phyloP scores from a whole-genome alignment of 257 asterid genomes.

The Osmanthus fragrans region DNA sequence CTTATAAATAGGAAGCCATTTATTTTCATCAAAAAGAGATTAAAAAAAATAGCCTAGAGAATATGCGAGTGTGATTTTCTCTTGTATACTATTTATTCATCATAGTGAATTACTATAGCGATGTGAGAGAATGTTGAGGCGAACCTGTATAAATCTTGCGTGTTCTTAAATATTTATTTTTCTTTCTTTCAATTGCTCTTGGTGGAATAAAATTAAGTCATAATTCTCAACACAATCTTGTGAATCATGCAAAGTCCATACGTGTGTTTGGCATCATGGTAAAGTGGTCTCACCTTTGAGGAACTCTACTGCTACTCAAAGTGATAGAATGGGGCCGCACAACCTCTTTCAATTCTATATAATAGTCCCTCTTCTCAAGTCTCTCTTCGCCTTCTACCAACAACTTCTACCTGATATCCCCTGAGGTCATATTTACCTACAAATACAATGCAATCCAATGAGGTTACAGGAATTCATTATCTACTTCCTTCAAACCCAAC shows the following conservation, averaged over 20 bases:
- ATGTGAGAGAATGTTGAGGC: too few relatives aligned
- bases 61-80: too few relatives aligned
- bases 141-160: too few relatives aligned
- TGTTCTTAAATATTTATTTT: too few relatives aligned
- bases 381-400: slow-evolving; percentile 47
- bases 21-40: too few relatives aligned
- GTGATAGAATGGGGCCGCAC: slow-evolving; percentile 37
- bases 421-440: slow-evolving; percentile 5
- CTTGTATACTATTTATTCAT: too few relatives aligned
- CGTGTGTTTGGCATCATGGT: slow-evolving; percentile 40
- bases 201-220: too few relatives aligned
- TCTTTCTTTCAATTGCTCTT: too few relatives aligned
- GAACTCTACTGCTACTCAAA: slow-evolving; percentile 20
- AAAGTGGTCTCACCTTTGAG: slow-evolving; percentile 44
- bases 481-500: slow-evolving; percentile 54
- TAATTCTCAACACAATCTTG: too few relatives aligned
- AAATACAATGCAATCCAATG: slow-evolving; percentile 66
- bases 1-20: too few relatives aligned
- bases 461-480: slow-evolving; percentile 54
- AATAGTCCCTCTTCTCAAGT: slow-evolving; percentile 43
- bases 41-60: too few relatives aligned
- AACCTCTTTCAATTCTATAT: slow-evolving; percentile 56
- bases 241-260: not conserved
- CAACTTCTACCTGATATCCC: slow-evolving; percentile 21
- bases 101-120: too few relatives aligned